Evolutionary conservation across 2,329 filamentous ascomycete species (phyloP), one percentile per base, ranked within the genome.

Genomic region (Monosporascus ibericus): DNA sequence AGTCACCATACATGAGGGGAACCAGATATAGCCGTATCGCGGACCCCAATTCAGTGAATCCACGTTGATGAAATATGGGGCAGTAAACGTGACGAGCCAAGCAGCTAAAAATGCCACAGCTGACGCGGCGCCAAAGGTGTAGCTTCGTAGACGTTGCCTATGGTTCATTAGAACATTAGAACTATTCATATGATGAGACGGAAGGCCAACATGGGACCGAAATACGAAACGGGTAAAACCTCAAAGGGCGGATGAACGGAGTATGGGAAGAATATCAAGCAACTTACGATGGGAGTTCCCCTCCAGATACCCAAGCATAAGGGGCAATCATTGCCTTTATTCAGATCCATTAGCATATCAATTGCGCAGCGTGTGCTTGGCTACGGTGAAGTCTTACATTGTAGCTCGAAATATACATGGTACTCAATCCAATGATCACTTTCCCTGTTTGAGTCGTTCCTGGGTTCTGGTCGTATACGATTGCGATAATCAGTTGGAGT

Each of bases 31-130:
- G 2, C 76, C 72, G 55, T 80, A 79, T 55, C 73, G 70, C 0
- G 76, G 76, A 2, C 65, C 76, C 77, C 77, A 81, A 53, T 76
- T 74, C 50, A 81, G 63, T 3, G 72, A 63, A 22, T 68, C 66
- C 0, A 76, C 75, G 55, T 80, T 79, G 59, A 80, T 78, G 57
- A 80, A 80, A 61, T 80, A 80, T 1, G 76, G 77, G 6, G 76
- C 75, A 0, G 77, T 79, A 57, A 79, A 80, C 0, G 75, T 77
- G 0, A 75, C 74, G 8, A 75, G 67, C 76, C 76, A 79, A 7
- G 75, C 77, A 6, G 72, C 74, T 18, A 78, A 64, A 57, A 79
- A 80, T 2, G 72, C 75, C 18, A 74, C 65, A 2, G 75, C 73
- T 6, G 76, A 72, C 3, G 75, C 75, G 18, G 75, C 63, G 44